phyloP scores from a whole-genome alignment of 73 alveolate species.

The Loxodes magnus region DNA sequence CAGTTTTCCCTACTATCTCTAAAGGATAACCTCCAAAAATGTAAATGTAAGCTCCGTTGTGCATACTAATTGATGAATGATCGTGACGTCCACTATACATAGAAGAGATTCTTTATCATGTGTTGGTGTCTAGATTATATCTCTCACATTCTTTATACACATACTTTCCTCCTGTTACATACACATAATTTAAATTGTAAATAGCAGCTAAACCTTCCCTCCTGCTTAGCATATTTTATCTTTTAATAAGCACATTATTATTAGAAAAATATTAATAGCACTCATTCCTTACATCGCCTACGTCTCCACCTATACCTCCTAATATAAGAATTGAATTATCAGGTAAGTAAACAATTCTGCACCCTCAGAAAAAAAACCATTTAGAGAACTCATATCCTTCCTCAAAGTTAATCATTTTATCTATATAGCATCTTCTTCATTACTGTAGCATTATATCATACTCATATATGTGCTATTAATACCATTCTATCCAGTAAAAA shows the following conservation, averaged over 20 bases:
- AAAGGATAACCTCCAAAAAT: conserved; percentile 8
- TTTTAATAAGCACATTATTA: neutral
- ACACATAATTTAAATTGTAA: neutral
- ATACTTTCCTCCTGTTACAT: conserved; percentile 8
- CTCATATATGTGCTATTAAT: neutral
- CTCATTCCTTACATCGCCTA: neutral
- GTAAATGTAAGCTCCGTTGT: neutral
- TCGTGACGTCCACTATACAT: conserved; percentile 6
- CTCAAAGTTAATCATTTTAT: neutral
- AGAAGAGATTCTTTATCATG: neutral
- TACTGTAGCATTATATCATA: neutral
- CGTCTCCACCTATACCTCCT: conserved; percentile 10
- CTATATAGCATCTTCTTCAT: neutral
- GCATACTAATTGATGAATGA: neutral
- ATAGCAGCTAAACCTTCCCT: conserved; percentile 13
- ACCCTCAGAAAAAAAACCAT: conserved; percentile 3
- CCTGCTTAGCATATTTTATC: neutral
- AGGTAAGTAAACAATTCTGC: conserved; percentile 13
- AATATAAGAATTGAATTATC: neutral
- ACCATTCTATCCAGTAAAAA: neutral
- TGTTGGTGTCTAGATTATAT: neutral
- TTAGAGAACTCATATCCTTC: neutral
- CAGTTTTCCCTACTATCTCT: conserved; percentile 7
- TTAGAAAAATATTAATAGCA: neutral
- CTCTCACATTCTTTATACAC: conserved; percentile 5